Evolutionary conservation across 495 filamentous ascomycete genomes (phyloP).

Genomic region (Letharia lupina): DNA sequence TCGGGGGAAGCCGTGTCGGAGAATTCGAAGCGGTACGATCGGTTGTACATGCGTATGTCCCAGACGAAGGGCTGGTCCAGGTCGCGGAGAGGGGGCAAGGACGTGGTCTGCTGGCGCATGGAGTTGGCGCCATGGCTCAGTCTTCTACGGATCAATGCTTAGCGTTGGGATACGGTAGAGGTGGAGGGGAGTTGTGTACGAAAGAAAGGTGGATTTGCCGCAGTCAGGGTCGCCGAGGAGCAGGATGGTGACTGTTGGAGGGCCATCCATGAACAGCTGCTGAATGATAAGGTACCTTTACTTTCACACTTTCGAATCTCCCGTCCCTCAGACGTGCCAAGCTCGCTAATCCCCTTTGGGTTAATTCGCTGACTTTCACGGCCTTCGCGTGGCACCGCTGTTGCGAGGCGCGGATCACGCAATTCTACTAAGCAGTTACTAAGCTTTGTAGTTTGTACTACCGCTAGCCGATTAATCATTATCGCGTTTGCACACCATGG

Average conservation of each 20-base stretch:
- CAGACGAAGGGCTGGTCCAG: conserved; percentile 77
- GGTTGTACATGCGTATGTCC: conserved; percentile 58
- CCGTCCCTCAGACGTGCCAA: too few relatives aligned
- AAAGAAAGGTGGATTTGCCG: conserved; percentile 83
- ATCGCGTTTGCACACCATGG: too few relatives aligned
- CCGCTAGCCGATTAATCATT: too few relatives aligned
- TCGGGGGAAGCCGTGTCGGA: conserved; percentile 71
- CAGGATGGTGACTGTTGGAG: conserved; percentile 55
- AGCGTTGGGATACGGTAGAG: conserved; percentile 12
- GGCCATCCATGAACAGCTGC: conserved; percentile 8
- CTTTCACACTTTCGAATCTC: not conserved
- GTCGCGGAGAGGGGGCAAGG: conserved; percentile 57
- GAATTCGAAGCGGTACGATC: conserved; percentile 64
- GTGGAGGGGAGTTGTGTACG: conserved; percentile 45
- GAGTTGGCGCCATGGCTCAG: conserved; percentile 39
- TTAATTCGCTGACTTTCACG: too few relatives aligned
- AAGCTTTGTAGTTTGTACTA: too few relatives aligned
- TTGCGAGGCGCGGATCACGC: not conserved
- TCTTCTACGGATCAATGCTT: conserved; percentile 29
- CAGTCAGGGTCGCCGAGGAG: conserved; percentile 72
- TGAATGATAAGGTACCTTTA: not conserved
- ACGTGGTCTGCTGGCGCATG: conserved; percentile 27
- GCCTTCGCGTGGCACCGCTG: too few relatives aligned
- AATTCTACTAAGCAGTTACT: too few relatives aligned
- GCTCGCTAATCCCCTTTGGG: too few relatives aligned